Base-by-base conservation (phyloP, 257 asterid species). In the Haberlea rhodopensis region DNA sequence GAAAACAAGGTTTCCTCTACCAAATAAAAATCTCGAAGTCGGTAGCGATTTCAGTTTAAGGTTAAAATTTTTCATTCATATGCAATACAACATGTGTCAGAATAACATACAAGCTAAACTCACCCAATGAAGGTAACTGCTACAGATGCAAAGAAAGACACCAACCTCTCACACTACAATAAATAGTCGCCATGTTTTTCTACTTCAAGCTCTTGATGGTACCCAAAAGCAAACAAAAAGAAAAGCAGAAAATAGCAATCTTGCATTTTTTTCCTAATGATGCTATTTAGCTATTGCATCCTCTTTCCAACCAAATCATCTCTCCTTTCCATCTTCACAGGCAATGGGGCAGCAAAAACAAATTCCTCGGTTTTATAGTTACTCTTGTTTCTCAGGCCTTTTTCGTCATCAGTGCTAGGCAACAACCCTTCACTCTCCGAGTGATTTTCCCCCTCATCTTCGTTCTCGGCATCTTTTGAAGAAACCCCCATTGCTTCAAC, bases 241-340 rank as follows among this genome's bases (percentile, higher is more conserved):
- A 48, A 68, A 58, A 19, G 2, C 29, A 26, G 29, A 22, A 37
- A 71, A 22, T 53, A 65, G 32, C 6, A 23, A 26, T 63, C 53
- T 57, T 45, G 21, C 32, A 49, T 29, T 37, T 27, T 26, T 62
- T 48, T 22, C 61, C 31, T 18, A 43, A 56, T 5, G 57, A 8
- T 16, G 53, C 24, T 11, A 60, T 48, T 68, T 19, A 71, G 32
- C 73, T 55, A 53, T 58, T 51, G 73, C 75, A 65, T 75, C 71
- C 75, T 78, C 70, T 40, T 65, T 21, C 62, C 80, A 59, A 65
- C 20, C 21, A 32, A 57, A 59, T 70, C 72, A 49, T 75, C 74
- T 71, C 78, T 71, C 21, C 62, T 56, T 69, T 85, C 95, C 84
- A 78, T 87, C 80, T 66, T 82, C 74, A 65, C 77, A 20, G 89